These are phyloP conservation scores for Coemansia sp. DNA, from an alignment of 192 early-diverging fungal genomes.

Conservation along the genomic window DNA sequence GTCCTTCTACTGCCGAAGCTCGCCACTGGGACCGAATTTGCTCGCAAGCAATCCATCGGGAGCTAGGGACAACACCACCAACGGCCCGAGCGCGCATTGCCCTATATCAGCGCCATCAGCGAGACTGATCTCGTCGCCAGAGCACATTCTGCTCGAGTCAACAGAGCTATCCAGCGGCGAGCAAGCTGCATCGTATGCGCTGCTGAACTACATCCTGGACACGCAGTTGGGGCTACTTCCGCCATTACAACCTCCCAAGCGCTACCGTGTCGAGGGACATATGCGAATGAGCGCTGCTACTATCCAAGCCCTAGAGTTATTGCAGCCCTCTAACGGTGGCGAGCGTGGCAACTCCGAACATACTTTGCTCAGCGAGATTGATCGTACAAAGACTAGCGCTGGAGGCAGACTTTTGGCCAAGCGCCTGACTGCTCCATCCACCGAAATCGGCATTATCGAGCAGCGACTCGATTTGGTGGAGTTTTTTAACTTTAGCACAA, in stretches of 20 bases:
- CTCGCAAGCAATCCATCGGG: neutral
- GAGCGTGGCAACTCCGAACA: conserved; percentile 52
- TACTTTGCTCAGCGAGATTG: conserved; percentile 69
- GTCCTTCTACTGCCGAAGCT: conserved; percentile 6
- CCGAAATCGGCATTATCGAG: conserved; percentile 63
- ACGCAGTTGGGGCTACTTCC: conserved; percentile 68
- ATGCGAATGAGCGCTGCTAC: conserved; percentile 82
- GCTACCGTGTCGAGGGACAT: conserved; percentile 55
- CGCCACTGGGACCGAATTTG: neutral
- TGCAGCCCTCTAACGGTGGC: conserved; percentile 55
- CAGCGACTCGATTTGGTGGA: conserved; percentile 72
- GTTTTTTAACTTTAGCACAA: conserved; percentile 59
- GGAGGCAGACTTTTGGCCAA: conserved; percentile 72
- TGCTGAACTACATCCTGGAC: conserved; percentile 71
- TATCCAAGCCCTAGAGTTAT: conserved; percentile 74
- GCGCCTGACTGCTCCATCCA: conserved; percentile 72
- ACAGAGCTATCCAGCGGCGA: conserved; percentile 36
- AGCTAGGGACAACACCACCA: neutral
- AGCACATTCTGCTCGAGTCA: conserved; percentile 35
- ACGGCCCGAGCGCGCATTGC: neutral
- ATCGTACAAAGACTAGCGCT: conserved; percentile 76
- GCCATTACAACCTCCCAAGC: conserved; percentile 62
- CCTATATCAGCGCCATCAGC: conserved; percentile 22
- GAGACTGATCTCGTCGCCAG: conserved; percentile 18
- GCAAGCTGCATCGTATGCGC: conserved; percentile 33